Evolutionary conservation across 1,284 basidiomycete genomes (phyloP).

Genomic region (Sporisorium scitamineum): DNA sequence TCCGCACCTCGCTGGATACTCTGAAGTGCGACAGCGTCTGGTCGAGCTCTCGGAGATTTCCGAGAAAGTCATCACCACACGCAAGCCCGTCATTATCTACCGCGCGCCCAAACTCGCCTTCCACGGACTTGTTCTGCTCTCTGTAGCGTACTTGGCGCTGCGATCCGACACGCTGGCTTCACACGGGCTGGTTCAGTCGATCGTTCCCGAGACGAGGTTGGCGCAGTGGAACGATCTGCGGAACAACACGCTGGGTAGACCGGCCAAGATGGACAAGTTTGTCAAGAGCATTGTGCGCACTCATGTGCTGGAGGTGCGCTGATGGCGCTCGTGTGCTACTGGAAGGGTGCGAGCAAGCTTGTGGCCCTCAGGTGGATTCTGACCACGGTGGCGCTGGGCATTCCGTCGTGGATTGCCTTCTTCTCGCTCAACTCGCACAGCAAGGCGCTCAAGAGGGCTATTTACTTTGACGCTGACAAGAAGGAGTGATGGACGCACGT

Average conservation of each 20-base stretch:
- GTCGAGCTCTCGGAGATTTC: constrained; percentile 38
- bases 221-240: constrained; percentile 43
- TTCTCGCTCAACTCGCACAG: constrained; percentile 49
- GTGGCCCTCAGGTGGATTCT: constrained; percentile 41
- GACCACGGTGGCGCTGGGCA: constrained; percentile 39
- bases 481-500: constrained; percentile 12
- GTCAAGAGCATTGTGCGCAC: constrained; percentile 29
- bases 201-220: constrained; percentile 21
- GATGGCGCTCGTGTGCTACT: constrained; percentile 38
- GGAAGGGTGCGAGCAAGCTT: constrained; percentile 30
- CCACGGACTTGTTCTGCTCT: constrained; percentile 1
- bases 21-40: constrained; percentile 38
- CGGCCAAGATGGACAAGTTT: constrained; percentile 37
- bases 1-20: constrained; percentile 40
- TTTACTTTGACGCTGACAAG: constrained; percentile 23
- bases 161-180: constrained; percentile 40
- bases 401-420: constrained; percentile 55
- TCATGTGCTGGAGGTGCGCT: constrained; percentile 30
- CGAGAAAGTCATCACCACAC: constrained; percentile 40
- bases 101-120: constrained; percentile 35
- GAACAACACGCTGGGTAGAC: constrained; percentile 35
- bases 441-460: constrained; percentile 23
- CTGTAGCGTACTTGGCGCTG: constrained; percentile 27
- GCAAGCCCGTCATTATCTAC: constrained; percentile 49
- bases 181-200: constrained; percentile 22